Conservation (phyloP, 352 stramenopile species). For the Halophytophthora polymorphica region DNA sequence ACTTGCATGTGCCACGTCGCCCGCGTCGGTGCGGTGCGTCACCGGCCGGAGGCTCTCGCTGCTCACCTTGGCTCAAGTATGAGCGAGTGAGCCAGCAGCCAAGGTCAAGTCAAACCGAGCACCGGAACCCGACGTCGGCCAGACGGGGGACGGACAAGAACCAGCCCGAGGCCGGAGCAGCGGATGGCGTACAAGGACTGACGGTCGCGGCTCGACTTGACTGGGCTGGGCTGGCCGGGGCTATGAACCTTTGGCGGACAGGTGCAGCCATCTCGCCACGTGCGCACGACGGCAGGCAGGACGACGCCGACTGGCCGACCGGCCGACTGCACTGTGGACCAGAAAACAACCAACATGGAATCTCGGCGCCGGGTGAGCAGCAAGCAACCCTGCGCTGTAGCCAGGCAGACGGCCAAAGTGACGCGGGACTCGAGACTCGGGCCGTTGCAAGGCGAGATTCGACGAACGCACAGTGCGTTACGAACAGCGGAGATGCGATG, state of each 20-base stretch:
- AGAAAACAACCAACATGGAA: slow-evolving; percentile 27
- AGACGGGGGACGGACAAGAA: slow-evolving; percentile 28
- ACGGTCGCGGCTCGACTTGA: slow-evolving; percentile 17
- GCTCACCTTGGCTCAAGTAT: too few relatives aligned
- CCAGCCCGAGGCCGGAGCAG: slow-evolving; percentile 10
- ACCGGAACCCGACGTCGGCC: slow-evolving; percentile 25
- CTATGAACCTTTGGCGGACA: slow-evolving; percentile 14
- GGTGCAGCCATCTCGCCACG: slow-evolving; percentile 25
- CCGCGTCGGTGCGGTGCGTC: slow-evolving; percentile 15
- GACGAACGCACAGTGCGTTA: slow-evolving; percentile 12
- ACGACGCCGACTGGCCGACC: slow-evolving; percentile 17
- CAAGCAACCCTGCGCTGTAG: slow-evolving; percentile 1
- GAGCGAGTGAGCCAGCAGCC: neutral
- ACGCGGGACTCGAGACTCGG: slow-evolving; percentile 11
- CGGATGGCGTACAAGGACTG: slow-evolving; percentile 6
- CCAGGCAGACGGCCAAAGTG: slow-evolving; percentile 17
- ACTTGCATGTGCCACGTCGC: slow-evolving; percentile 25
- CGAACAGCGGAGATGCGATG: slow-evolving; percentile 22
- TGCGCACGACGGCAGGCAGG: slow-evolving; percentile 26
- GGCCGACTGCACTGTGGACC: slow-evolving; percentile 13
- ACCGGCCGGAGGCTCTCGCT: slow-evolving; percentile 5
- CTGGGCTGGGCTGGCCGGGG: slow-evolving; percentile 23
- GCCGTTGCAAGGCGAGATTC: slow-evolving; percentile 12
- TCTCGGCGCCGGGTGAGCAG: slow-evolving; percentile 11
- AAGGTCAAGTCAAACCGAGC: slow-evolving; percentile 10